Conservation (phyloP, 139 green algal genomes). For the Microglena sp. region DNA sequence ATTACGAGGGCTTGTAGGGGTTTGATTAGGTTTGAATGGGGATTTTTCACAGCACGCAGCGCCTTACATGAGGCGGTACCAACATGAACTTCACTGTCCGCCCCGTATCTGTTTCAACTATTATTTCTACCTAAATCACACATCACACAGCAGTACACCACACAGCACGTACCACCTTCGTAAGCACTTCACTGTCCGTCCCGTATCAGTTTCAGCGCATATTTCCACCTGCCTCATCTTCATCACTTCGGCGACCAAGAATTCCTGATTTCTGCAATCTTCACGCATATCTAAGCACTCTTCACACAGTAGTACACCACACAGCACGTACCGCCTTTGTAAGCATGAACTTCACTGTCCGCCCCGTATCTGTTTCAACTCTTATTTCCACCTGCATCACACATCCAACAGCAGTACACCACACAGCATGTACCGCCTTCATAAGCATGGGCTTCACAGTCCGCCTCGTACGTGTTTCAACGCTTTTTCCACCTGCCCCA, state of each 20-base stretch:
- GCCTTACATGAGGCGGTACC: too few species aligned
- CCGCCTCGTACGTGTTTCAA: not conserved
- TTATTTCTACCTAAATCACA: slow-evolving; percentile 13
- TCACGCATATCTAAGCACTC: too few species aligned
- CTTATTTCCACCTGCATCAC: slow-evolving; percentile 13
- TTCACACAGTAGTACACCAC: too few species aligned
- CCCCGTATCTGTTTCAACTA: not conserved
- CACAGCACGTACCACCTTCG: too few species aligned
- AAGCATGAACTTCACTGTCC: slow-evolving; percentile 1
- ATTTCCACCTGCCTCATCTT: slow-evolving; percentile 24
- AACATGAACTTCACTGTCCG: slow-evolving; percentile 3
- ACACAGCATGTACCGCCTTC: too few species aligned
- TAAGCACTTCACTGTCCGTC: slow-evolving; percentile 10
- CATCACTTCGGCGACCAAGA: slow-evolving; percentile 33
- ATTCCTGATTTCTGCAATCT: too few species aligned
- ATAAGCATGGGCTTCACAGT: slow-evolving; percentile 2
- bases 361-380: not conserved
- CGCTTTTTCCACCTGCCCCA: slow-evolving; percentile 6
- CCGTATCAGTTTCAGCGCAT: slow-evolving; percentile 9
- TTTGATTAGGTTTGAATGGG: too few species aligned
- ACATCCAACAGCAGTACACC: too few species aligned
- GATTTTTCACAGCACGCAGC: too few species aligned
- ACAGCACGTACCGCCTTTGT: slow-evolving; percentile 20
- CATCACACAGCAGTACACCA: too few species aligned
- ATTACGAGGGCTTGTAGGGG: too few species aligned